Conservation (phyloP, 257 asterid genomes). For the Solanum boliviense region DNA sequence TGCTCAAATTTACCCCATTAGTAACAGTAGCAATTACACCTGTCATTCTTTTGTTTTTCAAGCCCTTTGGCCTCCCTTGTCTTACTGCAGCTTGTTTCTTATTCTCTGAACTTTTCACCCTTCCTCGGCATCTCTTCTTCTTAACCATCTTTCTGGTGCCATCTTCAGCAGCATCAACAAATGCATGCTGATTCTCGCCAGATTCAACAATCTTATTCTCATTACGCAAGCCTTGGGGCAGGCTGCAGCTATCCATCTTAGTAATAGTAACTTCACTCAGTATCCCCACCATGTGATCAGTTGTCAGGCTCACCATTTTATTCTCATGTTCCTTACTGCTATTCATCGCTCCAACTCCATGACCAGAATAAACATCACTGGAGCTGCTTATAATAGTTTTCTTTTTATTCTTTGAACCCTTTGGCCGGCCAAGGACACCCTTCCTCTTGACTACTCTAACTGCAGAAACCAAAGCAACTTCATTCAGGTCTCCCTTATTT, state of each 20-base stretch:
- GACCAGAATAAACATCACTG: background rate
- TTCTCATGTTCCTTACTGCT: background rate
- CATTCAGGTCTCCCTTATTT: background rate
- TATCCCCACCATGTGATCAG: background rate
- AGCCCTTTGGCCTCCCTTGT: constrained; percentile 3
- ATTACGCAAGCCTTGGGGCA: background rate
- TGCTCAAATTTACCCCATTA: background rate
- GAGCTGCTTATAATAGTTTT: background rate
- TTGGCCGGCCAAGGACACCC: constrained; percentile 8
- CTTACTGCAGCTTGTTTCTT: background rate
- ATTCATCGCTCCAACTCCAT: background rate
- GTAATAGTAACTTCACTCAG: background rate
- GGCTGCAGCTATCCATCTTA: background rate
- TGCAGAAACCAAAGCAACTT: background rate
- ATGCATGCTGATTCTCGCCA: background rate
- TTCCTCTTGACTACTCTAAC: background rate
- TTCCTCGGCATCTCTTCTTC: constrained; percentile 1
- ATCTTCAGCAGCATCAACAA: background rate
- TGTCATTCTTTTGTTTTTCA: background rate
- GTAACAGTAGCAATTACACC: background rate
- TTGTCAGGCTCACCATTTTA: background rate
- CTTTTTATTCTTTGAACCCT: constrained; percentile 6
- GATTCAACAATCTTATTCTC: background rate
- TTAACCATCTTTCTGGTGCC: background rate
- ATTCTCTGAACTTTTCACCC: constrained; percentile 14